Base-by-base conservation (phyloP, 257 asterid genomes). In the Thymus quinquecostatus region DNA sequence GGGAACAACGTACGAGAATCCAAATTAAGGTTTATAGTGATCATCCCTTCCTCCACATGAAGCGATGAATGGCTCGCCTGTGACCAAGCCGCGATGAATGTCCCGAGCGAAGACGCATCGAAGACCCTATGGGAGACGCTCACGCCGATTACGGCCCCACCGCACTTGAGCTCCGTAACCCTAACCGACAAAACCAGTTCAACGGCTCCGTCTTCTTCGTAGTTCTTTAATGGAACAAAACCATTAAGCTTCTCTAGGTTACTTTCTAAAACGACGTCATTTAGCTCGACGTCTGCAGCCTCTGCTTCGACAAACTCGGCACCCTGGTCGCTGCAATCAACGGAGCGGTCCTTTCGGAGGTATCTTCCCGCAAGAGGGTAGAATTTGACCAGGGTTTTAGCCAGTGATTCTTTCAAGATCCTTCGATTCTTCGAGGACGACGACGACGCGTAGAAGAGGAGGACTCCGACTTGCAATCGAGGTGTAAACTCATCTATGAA, bases 331-430 rank as follows among this genome's bases (percentile, higher is more conserved):
- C 59, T 54, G 58, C 78, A 73, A 43, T 64, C 66, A 9, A 33
- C n/a, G 49, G 13, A 44, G 68, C 49, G 36, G 2, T 66, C 21
- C 30, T 65, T 40, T 5, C 13, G 30, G 4, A 11, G n/a, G 60
- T 65, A 65, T 65, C 78, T 44, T 74, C 78, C 78, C 1, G 73
- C 78, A 9, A 74, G 34, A 9, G 73, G 78, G 60, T 74, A 29
- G 62, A 57, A 65, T 49, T 55, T n/a, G 61, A 66, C 41, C 47
- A 41, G 6, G 47, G 6, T 8, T 41, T 2, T 41, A 8, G 47
- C 47, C 9, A 41, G 47, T 41, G 47, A 41, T 41, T 41, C 47
- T 41, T 41, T 41, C 9, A 41, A 41, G 47, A 1, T 41, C 8
- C 47, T 41, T 5, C 10, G 47, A 5, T 41, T 41, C 47, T 1